These are phyloP conservation scores for Caryopteris hybrid DNA, from an alignment of 305 asterid species.

Conservation along the genomic window DNA sequence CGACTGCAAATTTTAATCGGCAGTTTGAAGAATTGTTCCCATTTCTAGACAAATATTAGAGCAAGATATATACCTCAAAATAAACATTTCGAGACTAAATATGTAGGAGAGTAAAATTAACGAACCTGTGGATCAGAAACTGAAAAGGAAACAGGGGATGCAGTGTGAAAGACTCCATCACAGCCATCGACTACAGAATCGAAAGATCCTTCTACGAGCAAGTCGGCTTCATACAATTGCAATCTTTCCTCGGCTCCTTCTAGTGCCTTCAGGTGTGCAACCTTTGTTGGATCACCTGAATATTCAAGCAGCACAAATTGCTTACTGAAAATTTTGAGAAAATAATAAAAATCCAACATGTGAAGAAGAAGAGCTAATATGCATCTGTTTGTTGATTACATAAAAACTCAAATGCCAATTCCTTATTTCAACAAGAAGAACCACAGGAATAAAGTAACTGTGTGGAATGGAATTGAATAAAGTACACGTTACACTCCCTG, in stretches of 20 bases:
- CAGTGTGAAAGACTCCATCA: constrained; percentile 42
- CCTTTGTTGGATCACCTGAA: constrained; percentile 31
- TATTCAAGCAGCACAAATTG: too few species aligned
- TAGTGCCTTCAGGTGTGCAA: constrained; percentile 33
- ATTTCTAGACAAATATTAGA: neutral
- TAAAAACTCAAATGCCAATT: too few species aligned
- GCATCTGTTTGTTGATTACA: too few species aligned
- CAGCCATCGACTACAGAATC: constrained; percentile 35
- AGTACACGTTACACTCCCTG: neutral
- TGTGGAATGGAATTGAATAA: too few species aligned
- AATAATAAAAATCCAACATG: too few species aligned
- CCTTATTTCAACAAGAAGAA: too few species aligned
- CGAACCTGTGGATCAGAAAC: constrained; percentile 34
- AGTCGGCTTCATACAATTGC: constrained; percentile 31
- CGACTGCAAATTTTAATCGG: neutral
- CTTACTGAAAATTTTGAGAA: too few species aligned
- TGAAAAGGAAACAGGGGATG: constrained; percentile 31
- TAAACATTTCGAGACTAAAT: neutral
- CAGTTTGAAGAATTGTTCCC: neutral
- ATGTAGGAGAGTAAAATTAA: neutral
- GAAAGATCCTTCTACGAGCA: constrained; percentile 35
- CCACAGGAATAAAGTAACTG: too few species aligned
- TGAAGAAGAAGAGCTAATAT: too few species aligned
- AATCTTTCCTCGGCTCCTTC: constrained; percentile 45
- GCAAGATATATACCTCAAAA: neutral